Base-by-base conservation (phyloP, 768 basidiomycete genomes). In the Suillus ampliporus region DNA sequence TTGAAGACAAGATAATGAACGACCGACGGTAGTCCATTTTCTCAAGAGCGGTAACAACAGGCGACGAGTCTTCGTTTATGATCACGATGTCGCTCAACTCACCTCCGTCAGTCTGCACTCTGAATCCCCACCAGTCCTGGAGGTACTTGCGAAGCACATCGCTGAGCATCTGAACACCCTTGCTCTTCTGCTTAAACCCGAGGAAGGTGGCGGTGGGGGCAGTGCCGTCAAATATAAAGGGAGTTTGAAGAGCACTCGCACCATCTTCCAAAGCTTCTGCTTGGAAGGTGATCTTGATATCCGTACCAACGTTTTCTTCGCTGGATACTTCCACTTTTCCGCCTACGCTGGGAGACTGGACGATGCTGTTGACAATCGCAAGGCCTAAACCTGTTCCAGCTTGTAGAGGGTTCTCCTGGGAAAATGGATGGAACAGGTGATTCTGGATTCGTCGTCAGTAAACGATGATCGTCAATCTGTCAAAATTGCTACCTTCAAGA, bases 291-390 rank as follows among this genome's bases (percentile, higher is more conserved):
- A 97, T 86, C 68, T 91, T 92, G 74, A 97, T 95, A 73, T 96
- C 94, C 2, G 96, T 97, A 31, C 96, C 96, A 41, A 87, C 81
- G 19, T 87, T 92, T 77, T 96, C 95, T 66, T 92, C 89, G 64
- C 94, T 96, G 88, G 89, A 90, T 11, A 98, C 95, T 68, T 97
- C 96, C 43, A 97, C 91, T 69, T 94, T 94, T 51, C 96, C 96
- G 31, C 88, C 85, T 58, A 98, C 89, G 65, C 89, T 91, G 50
- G 91, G 88, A 3, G 93, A 94, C 17, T 86, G 87, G 41, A 96
- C 86, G 65, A 97, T 97, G 67, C 90, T 94, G 79, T 91, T 94
- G 71, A 97, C 96, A 66, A 98, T 97, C 37, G 96, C 95, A 26
- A 97, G 86, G 11, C 96, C 96, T 9, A 98, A 84, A 6, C 95